Base-by-base conservation (phyloP, 2,329 filamentous ascomycete genomes). In the Coleophoma crateriformis region DNA sequence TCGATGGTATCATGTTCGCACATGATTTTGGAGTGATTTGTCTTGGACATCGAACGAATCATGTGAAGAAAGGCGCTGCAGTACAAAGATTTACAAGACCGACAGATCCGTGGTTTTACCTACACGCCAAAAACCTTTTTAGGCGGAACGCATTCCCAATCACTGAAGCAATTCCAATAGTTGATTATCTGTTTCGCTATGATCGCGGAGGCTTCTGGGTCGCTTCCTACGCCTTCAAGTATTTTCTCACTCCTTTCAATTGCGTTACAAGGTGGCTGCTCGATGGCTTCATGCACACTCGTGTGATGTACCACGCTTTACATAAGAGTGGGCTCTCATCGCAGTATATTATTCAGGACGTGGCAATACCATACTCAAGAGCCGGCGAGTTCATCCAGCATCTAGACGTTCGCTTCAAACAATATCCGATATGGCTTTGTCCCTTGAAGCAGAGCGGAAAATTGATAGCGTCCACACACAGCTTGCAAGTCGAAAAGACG, bases 151-250 rank as follows among this genome's bases (percentile, higher is more conserved):
- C 49, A 3, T 50, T 50, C 33, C 50, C 56, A 10, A 56, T 61
- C 19, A 61, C 50, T 68, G 73, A 77, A 58, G 54, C 58, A 3
- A 67, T 78, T 2, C 72, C 76, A 0, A 55, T 76, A 0, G 63
- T 65, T 8, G 74, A 78, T 39, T 83, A 82, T 56, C 68, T 83
- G 5, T 82, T 83, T 61, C 72, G 78, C 6, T 82, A 85, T 58
- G 81, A 86, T 59, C 71, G 83, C 3, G 82, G 79, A 12, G 80
- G 75, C 0, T 87, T 86, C 64, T 86, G 82, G 82, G 82, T n/a
- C 75, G 79, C 32, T 74, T 73, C 2, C 84, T 86, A 67, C 39
- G 79, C 80, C 1, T 85, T 77, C 64, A 68, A 71, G 3, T 85
- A 84, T 60, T 83, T 83, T 64, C 54, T 73, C 19, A 59, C 72